phyloP scores from a whole-genome alignment of 371 early-diverging fungal genomes.

The Mortierella sp. region DNA sequence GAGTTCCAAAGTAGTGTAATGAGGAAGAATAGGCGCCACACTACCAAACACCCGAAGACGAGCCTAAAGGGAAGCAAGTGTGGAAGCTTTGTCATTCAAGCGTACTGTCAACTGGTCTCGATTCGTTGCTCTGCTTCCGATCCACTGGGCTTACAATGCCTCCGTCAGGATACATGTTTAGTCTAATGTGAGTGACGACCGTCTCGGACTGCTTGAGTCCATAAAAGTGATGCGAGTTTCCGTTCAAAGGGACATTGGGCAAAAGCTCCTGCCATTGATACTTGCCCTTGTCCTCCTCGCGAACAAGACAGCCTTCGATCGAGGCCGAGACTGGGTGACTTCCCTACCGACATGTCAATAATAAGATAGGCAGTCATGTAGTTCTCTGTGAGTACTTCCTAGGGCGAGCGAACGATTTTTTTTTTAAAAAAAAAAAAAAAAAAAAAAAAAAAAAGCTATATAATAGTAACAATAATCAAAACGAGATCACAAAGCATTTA shows the following conservation, averaged over 20 bases:
- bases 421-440: too few species aligned
- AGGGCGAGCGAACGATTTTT: too few species aligned
- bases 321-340: conserved; percentile 49
- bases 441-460: too few species aligned
- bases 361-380: too few species aligned
- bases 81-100: background rate
- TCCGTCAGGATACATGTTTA: conserved; percentile 89
- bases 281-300: conserved; percentile 27
- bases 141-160: conserved; percentile 80
- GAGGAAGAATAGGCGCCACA: conserved; percentile 75
- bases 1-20: conserved; percentile 69
- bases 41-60: conserved; percentile 85
- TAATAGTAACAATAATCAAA: background rate
- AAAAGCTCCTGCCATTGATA: conserved; percentile 80
- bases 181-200: conserved; percentile 75
- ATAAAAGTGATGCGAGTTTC: conserved; percentile 76
- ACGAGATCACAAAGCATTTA: conserved; percentile 2
- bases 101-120: too few species aligned
- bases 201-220: conserved; percentile 56
- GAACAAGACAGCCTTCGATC: conserved; percentile 37
- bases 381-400: too few species aligned
- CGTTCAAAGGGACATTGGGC: conserved; percentile 71
- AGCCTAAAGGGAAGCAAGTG: conserved; percentile 49
- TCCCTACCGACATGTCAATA: background rate
- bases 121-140: too few species aligned